Evolutionary conservation across 129 eudicot species (phyloP).

Genomic region (Flaveria bidentis): DNA sequence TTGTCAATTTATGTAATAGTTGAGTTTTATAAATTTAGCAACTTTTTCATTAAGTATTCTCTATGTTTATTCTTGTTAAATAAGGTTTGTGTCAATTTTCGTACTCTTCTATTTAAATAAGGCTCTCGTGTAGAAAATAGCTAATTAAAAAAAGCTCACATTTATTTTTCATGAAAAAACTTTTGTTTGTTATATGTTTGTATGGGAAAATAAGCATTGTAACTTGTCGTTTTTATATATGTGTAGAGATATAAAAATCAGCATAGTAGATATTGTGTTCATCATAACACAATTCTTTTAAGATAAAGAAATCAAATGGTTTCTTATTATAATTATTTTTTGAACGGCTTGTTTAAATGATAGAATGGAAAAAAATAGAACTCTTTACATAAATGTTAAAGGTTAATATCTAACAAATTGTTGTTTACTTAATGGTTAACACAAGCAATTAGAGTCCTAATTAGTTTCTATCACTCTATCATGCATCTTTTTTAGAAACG

Average conservation of each 20-base stretch:
- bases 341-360: neutral
- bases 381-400: neutral
- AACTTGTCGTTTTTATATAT: neutral
- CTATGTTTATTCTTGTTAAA: neutral
- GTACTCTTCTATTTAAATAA: neutral
- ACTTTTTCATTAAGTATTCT: too few species aligned
- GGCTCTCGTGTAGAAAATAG: neutral
- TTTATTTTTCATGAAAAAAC: neutral
- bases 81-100: neutral
- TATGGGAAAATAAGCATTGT: neutral
- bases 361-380: too few species aligned
- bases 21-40: too few species aligned
- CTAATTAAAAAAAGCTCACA: neutral
- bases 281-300: neutral
- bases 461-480: too few species aligned
- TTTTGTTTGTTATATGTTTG: neutral
- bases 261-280: neutral
- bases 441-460: neutral
- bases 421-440: neutral
- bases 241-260: neutral
- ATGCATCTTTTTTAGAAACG: neutral
- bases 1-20: too few species aligned
- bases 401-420: neutral
- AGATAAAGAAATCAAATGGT: neutral
- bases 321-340: neutral